Conservation (phyloP, 768 basidiomycete species). For the Tylopilus felleus region DNA sequence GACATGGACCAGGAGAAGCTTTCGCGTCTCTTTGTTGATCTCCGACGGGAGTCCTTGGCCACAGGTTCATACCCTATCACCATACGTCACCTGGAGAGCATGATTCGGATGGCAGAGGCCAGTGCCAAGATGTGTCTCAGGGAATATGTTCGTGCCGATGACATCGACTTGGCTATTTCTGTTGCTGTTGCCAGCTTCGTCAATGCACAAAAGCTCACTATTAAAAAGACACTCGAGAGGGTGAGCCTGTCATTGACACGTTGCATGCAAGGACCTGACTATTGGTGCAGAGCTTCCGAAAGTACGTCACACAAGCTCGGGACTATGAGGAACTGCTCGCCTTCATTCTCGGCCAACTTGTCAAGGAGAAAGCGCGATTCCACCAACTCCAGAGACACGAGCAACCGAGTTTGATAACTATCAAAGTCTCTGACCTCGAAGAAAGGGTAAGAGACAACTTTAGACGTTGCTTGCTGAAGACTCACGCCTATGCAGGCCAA, state of each 20-base stretch:
- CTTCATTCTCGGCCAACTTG: conserved; percentile 88
- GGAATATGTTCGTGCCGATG: conserved; percentile 93
- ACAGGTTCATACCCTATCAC: conserved; percentile 99
- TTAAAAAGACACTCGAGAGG: conserved; percentile 96
- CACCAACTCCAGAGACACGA: conserved; percentile 73
- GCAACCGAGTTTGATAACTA: conserved; percentile 71
- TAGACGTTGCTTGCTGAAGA: background rate
- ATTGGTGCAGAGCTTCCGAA: conserved; percentile 78
- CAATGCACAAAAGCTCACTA: conserved; percentile 94
- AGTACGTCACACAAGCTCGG: conserved; percentile 92
- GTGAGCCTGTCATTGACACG: conserved; percentile 38
- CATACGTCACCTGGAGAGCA: conserved; percentile 95
- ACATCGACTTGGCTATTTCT: conserved; percentile 96
- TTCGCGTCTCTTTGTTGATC: conserved; percentile 87
- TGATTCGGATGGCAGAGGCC: conserved; percentile 99
- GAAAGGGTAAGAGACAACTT: conserved; percentile 59
- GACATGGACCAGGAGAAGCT: conserved; percentile 97
- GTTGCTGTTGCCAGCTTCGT: conserved; percentile 95
- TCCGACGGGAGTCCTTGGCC: conserved; percentile 92
- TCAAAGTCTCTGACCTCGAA: conserved; percentile 82
- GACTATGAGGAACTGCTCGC: conserved; percentile 95
- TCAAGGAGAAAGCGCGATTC: conserved; percentile 89
- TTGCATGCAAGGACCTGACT: conserved; percentile 9
- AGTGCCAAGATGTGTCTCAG: conserved; percentile 97
- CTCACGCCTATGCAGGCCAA: conserved; percentile 62